Evolutionary conservation across 257 asterid genomes (phyloP), one percentile per base, ranked within the genome.

Genomic region (Solanum megistacrolobum): DNA sequence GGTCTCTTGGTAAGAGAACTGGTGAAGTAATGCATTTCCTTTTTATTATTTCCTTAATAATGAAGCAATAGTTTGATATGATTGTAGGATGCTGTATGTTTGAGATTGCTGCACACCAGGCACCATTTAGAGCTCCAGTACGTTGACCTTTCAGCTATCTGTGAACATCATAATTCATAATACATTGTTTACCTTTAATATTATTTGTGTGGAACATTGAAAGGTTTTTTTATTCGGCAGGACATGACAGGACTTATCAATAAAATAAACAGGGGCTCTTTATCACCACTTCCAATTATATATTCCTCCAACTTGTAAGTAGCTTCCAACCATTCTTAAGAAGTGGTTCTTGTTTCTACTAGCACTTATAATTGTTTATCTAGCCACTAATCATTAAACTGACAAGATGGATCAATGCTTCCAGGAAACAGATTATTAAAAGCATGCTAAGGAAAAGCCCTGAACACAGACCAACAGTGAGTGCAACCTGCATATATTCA

Each of bases 61-160:
- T 23, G 82, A 72, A 29, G 27, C n/a, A 21, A 83, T 69, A 60
- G 20, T n/a, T 62, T 73, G 58, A 79, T 82, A 68, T 87, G 81
- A 69, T 86, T 87, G 87, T 75, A 96, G 99, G 99, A 73, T 97
- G 99, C 87, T 97, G 99, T 90, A 93, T 97, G 94, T 97, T 97
- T 89, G 99, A 97, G 93, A 96, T 97, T 90, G 97, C 98, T 87
- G 99, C 98, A 12, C 98, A 94, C 86, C 98, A 96, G 84, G 96
- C 94, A 58, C 95, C 99, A 46, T 96, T 95, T 86, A 93, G 93
- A 91, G 99, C 99, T 81, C 88, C 99, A 7, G 99, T 97, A 92
- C 91, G 98, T 86, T 90, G 25, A 32, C 35, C n/a, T 35, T 58
- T 62, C 55, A 20, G 41, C 38, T 43, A 87, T 23, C 31, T 32